These are phyloP conservation scores for Geotrichum reessii DNA, from an alignment of 1,139 yeast genomes.

Conservation along the genomic window DNA sequence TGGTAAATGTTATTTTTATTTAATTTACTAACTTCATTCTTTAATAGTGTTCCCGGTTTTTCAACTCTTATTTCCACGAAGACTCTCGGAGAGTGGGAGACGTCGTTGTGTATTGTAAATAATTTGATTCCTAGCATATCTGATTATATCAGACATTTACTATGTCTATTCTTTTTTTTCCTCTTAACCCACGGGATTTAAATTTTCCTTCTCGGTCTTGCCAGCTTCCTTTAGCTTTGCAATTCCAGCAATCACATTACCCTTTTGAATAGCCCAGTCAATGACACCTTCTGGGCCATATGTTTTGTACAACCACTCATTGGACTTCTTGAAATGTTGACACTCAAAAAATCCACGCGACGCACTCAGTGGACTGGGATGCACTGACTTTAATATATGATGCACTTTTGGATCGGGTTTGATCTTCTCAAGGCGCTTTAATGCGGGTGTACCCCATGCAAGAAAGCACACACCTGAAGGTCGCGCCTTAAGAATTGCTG, in stretches of 20 bases:
- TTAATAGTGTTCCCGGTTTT: constrained; percentile 44
- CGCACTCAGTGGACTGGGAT: constrained; percentile 94
- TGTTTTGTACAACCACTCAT: constrained; percentile 58
- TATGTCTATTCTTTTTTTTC: background rate
- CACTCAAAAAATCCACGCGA: constrained; percentile 74
- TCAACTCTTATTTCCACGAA: constrained; percentile 83
- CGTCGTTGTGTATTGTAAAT: constrained; percentile 49
- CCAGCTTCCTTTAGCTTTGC: constrained; percentile 13
- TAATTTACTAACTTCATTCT: constrained; percentile 14
- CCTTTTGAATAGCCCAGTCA: constrained; percentile 58
- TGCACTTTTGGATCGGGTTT: constrained; percentile 37
- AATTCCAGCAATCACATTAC: constrained; percentile 58
- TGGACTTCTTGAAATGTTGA: constrained; percentile 63
- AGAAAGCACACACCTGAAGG: constrained; percentile 61
- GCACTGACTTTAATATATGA: constrained; percentile 64
- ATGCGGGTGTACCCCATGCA: constrained; percentile 97
- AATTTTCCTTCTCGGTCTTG: constrained; percentile 7
- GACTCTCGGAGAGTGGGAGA: constrained; percentile 78
- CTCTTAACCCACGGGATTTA: background rate
- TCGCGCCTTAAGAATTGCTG: constrained; percentile 42
- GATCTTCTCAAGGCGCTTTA: constrained; percentile 52
- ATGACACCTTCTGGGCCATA: constrained; percentile 47
- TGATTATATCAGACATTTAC: background rate
- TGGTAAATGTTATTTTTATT: background rate
- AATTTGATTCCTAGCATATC: background rate